Percentiles rank a stretch among this genome's conserved stretches.
phyloP scores from a whole-genome alignment of 2,329 filamentous ascomycete species.

The Claviceps sp. region DNA sequence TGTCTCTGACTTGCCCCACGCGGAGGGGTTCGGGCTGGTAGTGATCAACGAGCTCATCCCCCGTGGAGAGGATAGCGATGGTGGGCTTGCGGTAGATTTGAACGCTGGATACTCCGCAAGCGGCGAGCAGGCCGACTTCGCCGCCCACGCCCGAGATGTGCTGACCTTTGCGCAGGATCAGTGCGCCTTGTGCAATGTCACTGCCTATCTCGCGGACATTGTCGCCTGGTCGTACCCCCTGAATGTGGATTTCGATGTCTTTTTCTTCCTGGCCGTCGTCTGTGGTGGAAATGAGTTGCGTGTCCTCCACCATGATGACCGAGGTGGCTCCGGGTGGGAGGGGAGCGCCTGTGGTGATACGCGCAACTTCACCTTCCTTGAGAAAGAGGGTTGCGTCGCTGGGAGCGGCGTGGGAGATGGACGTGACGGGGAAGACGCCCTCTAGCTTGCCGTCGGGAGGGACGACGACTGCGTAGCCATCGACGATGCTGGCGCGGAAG shows the following conservation, averaged over 20 bases:
- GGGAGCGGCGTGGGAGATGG: constrained; percentile 67
- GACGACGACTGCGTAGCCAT: constrained; percentile 80
- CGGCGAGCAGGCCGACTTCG: constrained; percentile 79
- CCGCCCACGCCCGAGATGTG: constrained; percentile 78
- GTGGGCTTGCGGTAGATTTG: constrained; percentile 62
- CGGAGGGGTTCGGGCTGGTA: constrained; percentile 46
- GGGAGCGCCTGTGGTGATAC: constrained; percentile 91
- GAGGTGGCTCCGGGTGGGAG: constrained; percentile 78
- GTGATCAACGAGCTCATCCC: constrained; percentile 82
- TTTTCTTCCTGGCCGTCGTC: constrained; percentile 75
- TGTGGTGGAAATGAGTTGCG: constrained; percentile 58
- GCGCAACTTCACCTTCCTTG: constrained; percentile 61
- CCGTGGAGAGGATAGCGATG: constrained; percentile 81
- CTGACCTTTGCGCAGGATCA: constrained; percentile 65
- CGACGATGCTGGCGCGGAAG: constrained; percentile 90
- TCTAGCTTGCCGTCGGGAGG: constrained; percentile 50
- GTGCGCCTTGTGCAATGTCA: constrained; percentile 57
- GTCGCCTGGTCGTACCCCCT: constrained; percentile 60
- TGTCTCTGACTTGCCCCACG: constrained; percentile 82
- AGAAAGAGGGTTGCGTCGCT: constrained; percentile 37
- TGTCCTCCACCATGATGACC: constrained; percentile 90
- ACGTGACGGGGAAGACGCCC: constrained; percentile 73
- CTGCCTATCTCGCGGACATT: constrained; percentile 88
- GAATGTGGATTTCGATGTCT: constrained; percentile 74
- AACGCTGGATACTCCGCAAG: constrained; percentile 62